Evolutionary conservation across 2,329 filamentous ascomycete species (phyloP), one percentile per base, ranked within the genome.

Genomic region (Gnomoniopsis sp.): DNA sequence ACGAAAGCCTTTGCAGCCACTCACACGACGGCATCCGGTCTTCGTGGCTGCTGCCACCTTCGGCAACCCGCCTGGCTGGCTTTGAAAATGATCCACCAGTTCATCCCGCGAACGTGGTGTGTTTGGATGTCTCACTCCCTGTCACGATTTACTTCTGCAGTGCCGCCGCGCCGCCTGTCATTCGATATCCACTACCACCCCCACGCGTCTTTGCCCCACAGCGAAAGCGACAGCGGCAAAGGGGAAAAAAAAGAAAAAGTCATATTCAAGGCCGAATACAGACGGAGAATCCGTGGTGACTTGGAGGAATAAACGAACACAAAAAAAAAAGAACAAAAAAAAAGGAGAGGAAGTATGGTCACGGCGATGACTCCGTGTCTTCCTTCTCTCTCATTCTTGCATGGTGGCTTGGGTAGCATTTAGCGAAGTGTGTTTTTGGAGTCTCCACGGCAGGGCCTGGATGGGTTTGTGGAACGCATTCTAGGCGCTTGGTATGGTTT

Each of bases 11-110:
- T n/a, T 12, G 22, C 36, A 44, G 34, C 21, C 44, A 56, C 33
- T 44, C 53, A 56, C 53, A 56, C 50, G 53, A 46, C 22, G 36
- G 34, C 21, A 21, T 26, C 22, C 41, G 53, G 46, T 50, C 55
- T 54, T 38, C 22, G 17, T 34, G 49, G 49, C 49, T 53, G 58
- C 43, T 50, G 58, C 53, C 43, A 57, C 44, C 54, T 48, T 55
- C 54, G 52, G 58, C 49, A 60, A 48, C 54, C 54, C 53, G 46
- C 55, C 44, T 49, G 58, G 33, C 49, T 49, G 54, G 8, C 34
- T 38, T 38, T 8, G 34, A 38, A 8, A 38, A 15, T 15, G 34
- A 38, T 38, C n/a, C n/a, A n/a, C n/a, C 53, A 23, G 54, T 44
- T 17, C 23, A 23, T 23, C 36, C 46, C 34, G 23, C 26, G 36